Percentiles rank a stretch among this genome's conserved stretches.
Conservation (phyloP, 768 basidiomycete genomes). For the Pisolithus microcarpus region DNA sequence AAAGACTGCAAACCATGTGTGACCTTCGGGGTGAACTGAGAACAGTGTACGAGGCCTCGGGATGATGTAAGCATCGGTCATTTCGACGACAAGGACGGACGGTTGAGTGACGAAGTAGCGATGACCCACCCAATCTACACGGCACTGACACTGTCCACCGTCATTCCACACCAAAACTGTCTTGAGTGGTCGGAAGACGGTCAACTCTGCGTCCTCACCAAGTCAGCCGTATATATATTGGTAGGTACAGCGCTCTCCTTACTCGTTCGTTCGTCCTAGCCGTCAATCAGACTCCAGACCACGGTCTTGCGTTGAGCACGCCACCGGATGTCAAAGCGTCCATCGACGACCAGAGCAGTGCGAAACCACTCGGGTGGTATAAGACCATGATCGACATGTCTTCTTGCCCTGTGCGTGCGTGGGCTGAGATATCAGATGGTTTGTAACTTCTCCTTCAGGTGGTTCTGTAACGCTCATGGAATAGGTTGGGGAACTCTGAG, state of each 20-base stretch:
- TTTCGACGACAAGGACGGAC: background rate
- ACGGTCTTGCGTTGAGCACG: slow-evolving; percentile 60
- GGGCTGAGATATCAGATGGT: slow-evolving; percentile 41
- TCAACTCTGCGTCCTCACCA: slow-evolving; percentile 61
- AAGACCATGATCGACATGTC: slow-evolving; percentile 57
- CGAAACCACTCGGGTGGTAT: slow-evolving; percentile 54
- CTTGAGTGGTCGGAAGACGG: slow-evolving; percentile 75
- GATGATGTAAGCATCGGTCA: background rate
- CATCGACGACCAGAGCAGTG: slow-evolving; percentile 17
- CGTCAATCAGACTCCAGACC: slow-evolving; percentile 57
- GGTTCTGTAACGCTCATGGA: slow-evolving; percentile 2
- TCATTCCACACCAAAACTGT: slow-evolving; percentile 46
- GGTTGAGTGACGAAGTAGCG: background rate
- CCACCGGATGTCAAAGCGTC: slow-evolving; percentile 41
- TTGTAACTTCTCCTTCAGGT: slow-evolving; percentile 9
- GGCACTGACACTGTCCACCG: slow-evolving; percentile 51
- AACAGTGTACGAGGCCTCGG: background rate
- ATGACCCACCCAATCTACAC: slow-evolving; percentile 33
- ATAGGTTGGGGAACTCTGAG: slow-evolving; percentile 63
- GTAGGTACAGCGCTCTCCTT: slow-evolving; percentile 31
- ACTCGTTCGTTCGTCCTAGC: slow-evolving; percentile 2
- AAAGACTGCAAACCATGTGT: no score
- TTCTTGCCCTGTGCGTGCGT: slow-evolving; percentile 23
- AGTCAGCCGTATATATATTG: slow-evolving; percentile 60
- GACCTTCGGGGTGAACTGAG: background rate